phyloP scores from a whole-genome alignment of 164 flowering plant species.

The Nymphaea colorata region DNA sequence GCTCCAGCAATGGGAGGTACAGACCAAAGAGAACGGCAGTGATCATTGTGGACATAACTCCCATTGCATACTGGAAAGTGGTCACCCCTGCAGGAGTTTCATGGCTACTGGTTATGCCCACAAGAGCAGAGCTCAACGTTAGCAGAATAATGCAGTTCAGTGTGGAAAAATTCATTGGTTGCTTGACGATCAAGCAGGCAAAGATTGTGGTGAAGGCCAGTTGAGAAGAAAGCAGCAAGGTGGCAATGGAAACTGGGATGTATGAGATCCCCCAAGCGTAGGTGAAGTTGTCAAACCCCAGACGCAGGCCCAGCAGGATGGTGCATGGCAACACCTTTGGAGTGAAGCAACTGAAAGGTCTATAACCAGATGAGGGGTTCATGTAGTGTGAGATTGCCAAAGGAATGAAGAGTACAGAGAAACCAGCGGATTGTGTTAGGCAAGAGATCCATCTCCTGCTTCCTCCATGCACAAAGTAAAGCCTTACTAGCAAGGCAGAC shows the following conservation, averaged over 20 bases:
- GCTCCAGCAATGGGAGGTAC: conserved; percentile 40
- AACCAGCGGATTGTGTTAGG: conserved; percentile 67
- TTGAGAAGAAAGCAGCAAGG: not conserved
- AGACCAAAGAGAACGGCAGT: conserved; percentile 61
- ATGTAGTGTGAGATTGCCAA: conserved; percentile 25
- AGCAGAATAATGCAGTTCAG: conserved; percentile 59
- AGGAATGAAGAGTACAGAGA: conserved; percentile 49
- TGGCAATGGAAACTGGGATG: conserved; percentile 24
- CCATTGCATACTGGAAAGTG: conserved; percentile 33
- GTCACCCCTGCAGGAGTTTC: conserved; percentile 32
- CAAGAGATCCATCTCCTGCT: conserved; percentile 70
- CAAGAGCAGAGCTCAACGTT: conserved; percentile 37
- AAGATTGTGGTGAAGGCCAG: not conserved
- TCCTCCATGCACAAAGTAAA: conserved; percentile 71
- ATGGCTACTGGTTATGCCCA: conserved; percentile 36
- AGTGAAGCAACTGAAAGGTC: conserved; percentile 40
- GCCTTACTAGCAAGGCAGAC: conserved; percentile 17
- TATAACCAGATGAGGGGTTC: not conserved
- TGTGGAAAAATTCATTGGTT: conserved; percentile 40
- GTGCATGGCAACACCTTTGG: conserved; percentile 16
- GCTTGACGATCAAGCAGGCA: conserved; percentile 20
- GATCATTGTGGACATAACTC: conserved; percentile 46
- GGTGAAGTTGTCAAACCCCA: conserved; percentile 56
- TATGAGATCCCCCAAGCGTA: conserved; percentile 70
- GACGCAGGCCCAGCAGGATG: conserved; percentile 29